Evolutionary conservation across 371 early-diverging fungal species (phyloP), one percentile per base, ranked within the genome.

Genomic region (Mucor saturninus): DNA sequence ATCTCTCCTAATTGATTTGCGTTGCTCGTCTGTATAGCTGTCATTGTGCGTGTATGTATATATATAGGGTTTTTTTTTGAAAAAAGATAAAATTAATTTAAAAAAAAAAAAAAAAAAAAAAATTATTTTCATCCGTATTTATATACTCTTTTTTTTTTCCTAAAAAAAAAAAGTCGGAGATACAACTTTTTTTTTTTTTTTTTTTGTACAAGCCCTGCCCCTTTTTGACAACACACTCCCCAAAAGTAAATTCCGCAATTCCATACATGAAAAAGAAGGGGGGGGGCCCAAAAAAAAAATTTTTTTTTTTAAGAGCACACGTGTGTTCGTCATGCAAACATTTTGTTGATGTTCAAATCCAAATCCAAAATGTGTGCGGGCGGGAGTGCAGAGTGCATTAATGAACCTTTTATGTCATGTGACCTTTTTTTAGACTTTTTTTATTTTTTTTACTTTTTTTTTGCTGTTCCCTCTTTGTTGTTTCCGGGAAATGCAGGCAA

Each of bases 1-100:
- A 77, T 72, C 30, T 82, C 76, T n/a, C 78, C 72, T 3, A 82
- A 67, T 68, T 82, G 76, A 26, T 58, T 46, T 31, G 71, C 46
- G 37, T 64, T 64, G 5, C 70, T 67, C 9, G 72, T 65, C 3
- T 71, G 58, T 31, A 76, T 60, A 30, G 28, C 30, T 30, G 50
- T 8, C 50, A 50, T 49, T 11, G 6, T 29, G 26, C 26, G 14
- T 46, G 48, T 46, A 28, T 46, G 2, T 21, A 5, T 48, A 7
- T 48, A 2, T 48, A 7, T 48, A 7, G 21, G 5, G n/a, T 14
- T 48, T 48, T 48, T 48, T 21, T 48, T 42, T 42, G 6, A 42
- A 13, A 13, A 13, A 13, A 11, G 6, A 42, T 13, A 42, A 42
- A 42, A 42, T 4, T 4, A 42, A 42, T 13, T 13, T 10, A 42